Base-by-base conservation (phyloP, 129 eudicot species). In the Kitagawia praeruptora region DNA sequence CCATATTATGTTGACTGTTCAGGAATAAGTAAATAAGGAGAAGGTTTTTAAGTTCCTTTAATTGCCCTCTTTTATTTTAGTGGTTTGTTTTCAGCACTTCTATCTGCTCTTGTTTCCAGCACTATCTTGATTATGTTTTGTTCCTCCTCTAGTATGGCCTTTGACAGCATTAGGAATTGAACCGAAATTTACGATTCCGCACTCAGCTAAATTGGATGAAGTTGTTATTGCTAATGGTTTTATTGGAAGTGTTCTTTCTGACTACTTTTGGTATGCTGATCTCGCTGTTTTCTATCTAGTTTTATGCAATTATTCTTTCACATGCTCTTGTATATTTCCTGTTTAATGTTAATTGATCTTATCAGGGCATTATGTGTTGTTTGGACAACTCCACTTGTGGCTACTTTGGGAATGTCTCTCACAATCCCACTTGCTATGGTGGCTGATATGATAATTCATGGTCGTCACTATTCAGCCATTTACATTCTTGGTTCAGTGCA, bases 381-480 rank as follows among this genome's bases (percentile, higher is more conserved):
- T 77, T 96, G 99, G 99, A 96, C 99, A 64, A 96, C 99, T 77
- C 99, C 99, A 66, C 83, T 96, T 38, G 98, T 96, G 79, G 98
- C 99, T 82, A 96, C 99, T 53, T 88, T 96, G 80, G 97, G 99
- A 79, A 90, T 96, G 95, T 92, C 99, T 28, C 97, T 96, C 69
- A 96, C 99, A 12, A 96, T 96, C 81, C 99, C 98, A 8, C 91
- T 96, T 54, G 99, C 99, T 23, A 96, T 96, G 99, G 90, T 90
- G 75, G 99, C 99, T 34, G 99, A 96, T 84, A 96, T 96, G 96
- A 51, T 96, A 79, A 92, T 96, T 78, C 99, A 96, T 81, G 99
- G 99, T 23, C 90, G 99, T 41, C 99, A 96, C 79, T 96, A 96
- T 84, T 96, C 99, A 19, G 93, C 98, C 83, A 88, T 96, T 76